Conservation (phyloP, 2,329 filamentous ascomycete genomes). For the Hymenotorrendiella dingleyae region DNA sequence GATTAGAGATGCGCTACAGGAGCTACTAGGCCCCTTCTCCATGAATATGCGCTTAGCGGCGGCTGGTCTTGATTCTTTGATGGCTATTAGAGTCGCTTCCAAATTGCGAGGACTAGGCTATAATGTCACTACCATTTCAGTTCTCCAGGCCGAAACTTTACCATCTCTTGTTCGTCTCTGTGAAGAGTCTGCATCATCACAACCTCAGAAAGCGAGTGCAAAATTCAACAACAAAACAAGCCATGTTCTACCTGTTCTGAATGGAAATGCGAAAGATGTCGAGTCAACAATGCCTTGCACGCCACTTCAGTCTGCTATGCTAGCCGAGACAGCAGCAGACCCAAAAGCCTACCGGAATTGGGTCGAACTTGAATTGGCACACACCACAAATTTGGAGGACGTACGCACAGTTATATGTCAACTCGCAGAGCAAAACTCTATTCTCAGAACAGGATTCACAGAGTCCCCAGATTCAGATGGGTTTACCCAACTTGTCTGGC, state of each 20-base stretch:
- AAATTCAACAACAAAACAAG: background rate
- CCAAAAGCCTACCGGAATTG: slow-evolving; percentile 69
- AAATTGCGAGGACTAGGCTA: slow-evolving; percentile 52
- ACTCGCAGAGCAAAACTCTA: slow-evolving; percentile 52
- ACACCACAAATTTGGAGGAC: slow-evolving; percentile 29
- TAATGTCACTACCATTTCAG: slow-evolving; percentile 48
- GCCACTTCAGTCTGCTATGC: slow-evolving; percentile 71
- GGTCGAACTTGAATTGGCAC: slow-evolving; percentile 51
- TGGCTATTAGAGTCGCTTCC: slow-evolving; percentile 58
- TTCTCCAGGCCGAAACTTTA: slow-evolving; percentile 53
- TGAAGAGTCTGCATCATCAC: slow-evolving; percentile 18
- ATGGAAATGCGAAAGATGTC: slow-evolving; percentile 36
- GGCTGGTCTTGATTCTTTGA: slow-evolving; percentile 61
- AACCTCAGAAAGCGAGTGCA: background rate
- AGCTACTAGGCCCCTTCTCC: slow-evolving; percentile 24
- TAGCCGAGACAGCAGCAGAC: slow-evolving; percentile 62
- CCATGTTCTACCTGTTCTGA: slow-evolving; percentile 6
- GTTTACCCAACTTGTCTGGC: slow-evolving; percentile 62
- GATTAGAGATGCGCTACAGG: slow-evolving; percentile 18
- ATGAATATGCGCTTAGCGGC: slow-evolving; percentile 40
- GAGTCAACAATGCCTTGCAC: slow-evolving; percentile 55
- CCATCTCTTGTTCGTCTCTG: slow-evolving; percentile 32
- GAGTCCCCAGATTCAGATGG: slow-evolving; percentile 38
- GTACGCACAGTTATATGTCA: slow-evolving; percentile 44
- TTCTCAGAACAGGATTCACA: slow-evolving; percentile 70